phyloP scores from a whole-genome alignment of 768 basidiomycete species.

The Heimioporus sp. region DNA sequence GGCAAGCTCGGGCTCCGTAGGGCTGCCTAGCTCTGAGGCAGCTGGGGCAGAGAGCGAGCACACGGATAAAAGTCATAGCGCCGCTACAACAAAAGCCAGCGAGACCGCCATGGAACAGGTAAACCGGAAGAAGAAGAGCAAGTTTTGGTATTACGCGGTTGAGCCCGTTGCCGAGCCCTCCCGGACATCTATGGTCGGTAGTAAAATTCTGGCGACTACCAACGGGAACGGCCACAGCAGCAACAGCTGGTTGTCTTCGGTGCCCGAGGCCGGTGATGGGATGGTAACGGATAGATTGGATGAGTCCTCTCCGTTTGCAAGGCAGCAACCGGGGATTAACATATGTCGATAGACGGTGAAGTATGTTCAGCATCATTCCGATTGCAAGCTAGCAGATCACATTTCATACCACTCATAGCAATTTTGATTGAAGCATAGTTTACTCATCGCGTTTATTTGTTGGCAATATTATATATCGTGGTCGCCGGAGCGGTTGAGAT shows the following conservation, averaged over 20 bases:
- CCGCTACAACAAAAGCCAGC: constrained; percentile 65
- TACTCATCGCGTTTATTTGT: constrained; percentile 29
- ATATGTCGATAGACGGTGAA: neutral
- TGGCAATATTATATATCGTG: constrained; percentile 2
- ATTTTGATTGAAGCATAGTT: constrained; percentile 26
- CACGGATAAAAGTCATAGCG: constrained; percentile 52
- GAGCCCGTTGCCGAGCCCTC: constrained; percentile 53
- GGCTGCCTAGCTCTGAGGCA: constrained; percentile 25
- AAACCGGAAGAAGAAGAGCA: constrained; percentile 80
- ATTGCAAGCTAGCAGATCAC: constrained; percentile 10
- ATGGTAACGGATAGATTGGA: constrained; percentile 27
- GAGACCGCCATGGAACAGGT: constrained; percentile 76
- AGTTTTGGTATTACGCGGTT: constrained; percentile 87
- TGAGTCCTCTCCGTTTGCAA: constrained; percentile 14
- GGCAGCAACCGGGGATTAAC: constrained; percentile 13
- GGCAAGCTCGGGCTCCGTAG: constrained; percentile 46
- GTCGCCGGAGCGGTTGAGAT: neutral
- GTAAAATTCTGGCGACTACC: constrained; percentile 11
- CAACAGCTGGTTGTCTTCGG: constrained; percentile 7
- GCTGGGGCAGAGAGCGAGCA: constrained; percentile 34
- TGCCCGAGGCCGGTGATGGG: neutral
- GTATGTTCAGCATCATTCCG: constrained; percentile 10
- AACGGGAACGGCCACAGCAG: constrained; percentile 22
- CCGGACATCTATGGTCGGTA: constrained; percentile 9
- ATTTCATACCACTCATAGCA: constrained; percentile 31